A percentile compares a stretch with the other conserved stretches of the same genome.
phyloP scores from a whole-genome alignment of 305 asterid genomes.

The Fraxinus paxiana region DNA sequence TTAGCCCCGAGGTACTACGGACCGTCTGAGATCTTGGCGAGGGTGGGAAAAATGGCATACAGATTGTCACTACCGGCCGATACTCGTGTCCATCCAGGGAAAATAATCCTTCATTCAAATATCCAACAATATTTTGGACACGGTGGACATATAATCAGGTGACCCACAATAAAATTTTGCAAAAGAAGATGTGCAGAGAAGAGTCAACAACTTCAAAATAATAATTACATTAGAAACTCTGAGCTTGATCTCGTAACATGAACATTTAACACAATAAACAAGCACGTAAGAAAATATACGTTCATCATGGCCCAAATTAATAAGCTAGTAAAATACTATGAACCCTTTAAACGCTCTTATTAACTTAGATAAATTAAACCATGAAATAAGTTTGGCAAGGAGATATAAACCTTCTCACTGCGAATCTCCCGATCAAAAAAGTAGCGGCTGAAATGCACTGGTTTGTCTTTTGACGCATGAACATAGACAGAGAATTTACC shows the following conservation, averaged over 20 bases:
- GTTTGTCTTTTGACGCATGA: conserved; percentile 89
- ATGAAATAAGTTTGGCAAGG: neutral
- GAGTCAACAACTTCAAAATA: neutral
- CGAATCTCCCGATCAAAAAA: conserved; percentile 85
- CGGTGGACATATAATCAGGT: neutral
- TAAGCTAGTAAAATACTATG: neutral
- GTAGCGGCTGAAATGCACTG: conserved; percentile 94
- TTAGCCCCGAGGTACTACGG: too few species aligned
- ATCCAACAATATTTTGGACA: neutral
- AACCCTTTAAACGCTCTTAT: neutral
- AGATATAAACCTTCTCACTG: conserved; percentile 72
- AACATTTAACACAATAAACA: neutral
- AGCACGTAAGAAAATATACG: neutral
- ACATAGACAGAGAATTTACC: conserved; percentile 89
- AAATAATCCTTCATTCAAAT: neutral
- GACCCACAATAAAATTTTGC: neutral
- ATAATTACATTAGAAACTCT: neutral
- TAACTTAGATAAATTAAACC: neutral
- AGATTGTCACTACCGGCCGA: too few species aligned
- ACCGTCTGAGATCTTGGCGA: too few species aligned
- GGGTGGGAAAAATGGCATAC: too few species aligned
- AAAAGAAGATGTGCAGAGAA: conserved; percentile 4
- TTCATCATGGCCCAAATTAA: neutral
- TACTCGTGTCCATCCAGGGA: neutral
- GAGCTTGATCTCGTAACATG: conserved; percentile 1